Evolutionary conservation across 192 early-diverging fungal species (phyloP).

Genomic region (Physocladia obscura): DNA sequence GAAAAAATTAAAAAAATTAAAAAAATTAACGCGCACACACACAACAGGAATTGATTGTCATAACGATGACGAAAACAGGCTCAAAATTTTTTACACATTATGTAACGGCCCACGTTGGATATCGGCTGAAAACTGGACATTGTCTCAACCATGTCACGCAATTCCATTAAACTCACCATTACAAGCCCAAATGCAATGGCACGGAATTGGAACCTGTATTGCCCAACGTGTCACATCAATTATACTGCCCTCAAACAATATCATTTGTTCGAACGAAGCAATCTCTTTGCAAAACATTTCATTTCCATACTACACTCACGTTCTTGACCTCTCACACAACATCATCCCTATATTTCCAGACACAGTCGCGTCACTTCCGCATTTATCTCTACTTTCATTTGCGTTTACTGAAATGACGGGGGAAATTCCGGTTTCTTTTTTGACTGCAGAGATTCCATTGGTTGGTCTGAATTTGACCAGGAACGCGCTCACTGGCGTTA

Average conservation of each 20-base stretch:
- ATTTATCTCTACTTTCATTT: not conserved
- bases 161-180: not conserved
- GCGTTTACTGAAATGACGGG: not conserved
- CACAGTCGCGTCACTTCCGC: not conserved
- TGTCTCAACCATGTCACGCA: not conserved
- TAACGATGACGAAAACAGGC: not conserved
- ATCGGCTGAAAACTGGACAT: not conserved
- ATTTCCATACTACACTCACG: not conserved
- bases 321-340: not conserved
- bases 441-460: not conserved
- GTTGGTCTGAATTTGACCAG: constrained; percentile 8
- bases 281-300: not conserved
- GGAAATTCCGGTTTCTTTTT: not conserved
- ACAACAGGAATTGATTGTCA: constrained; percentile 18
- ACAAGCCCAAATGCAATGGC: not conserved
- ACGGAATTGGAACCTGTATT: not conserved
- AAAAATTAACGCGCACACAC: no score
- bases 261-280: not conserved
- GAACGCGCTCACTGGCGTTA: not conserved
- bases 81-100: not conserved
- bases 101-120: constrained; percentile 8
- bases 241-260: not conserved
- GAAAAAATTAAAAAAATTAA: no score
- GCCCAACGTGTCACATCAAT: not conserved
- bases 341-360: not conserved